phyloP scores from a whole-genome alignment of 768 basidiomycete species.

The Chlorophyllum brunneum region DNA sequence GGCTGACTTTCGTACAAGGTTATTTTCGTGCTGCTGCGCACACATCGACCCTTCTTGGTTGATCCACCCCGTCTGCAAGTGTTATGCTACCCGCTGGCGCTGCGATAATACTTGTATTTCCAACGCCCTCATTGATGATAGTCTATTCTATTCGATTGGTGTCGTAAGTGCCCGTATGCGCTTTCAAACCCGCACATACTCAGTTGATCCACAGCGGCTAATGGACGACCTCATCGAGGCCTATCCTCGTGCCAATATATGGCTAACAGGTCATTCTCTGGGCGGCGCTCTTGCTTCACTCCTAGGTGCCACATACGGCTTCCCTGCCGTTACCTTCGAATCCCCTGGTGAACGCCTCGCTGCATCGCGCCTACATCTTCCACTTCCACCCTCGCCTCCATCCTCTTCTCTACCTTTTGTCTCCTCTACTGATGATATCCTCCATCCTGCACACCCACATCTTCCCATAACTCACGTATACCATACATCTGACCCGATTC shows the following conservation, averaged over 20 bases:
- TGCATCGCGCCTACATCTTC: slow-evolving; percentile 81
- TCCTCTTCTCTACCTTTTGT: background rate
- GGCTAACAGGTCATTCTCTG: slow-evolving; percentile 87
- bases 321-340: slow-evolving; percentile 89
- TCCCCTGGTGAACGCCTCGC: slow-evolving; percentile 74
- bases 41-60: slow-evolving; percentile 84
- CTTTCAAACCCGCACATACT: background rate
- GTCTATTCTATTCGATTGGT: slow-evolving; percentile 88
- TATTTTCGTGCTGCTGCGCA: slow-evolving; percentile 94
- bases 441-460: slow-evolving; percentile 39
- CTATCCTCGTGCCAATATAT: slow-evolving; percentile 82
- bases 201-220: slow-evolving; percentile 51
- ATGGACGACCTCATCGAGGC: slow-evolving; percentile 82
- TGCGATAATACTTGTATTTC: slow-evolving; percentile 84
- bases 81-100: slow-evolving; percentile 64
- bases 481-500: slow-evolving; percentile 91
- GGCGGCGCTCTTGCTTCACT: slow-evolving; percentile 89
- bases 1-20: slow-evolving; percentile 19
- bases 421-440: background rate
- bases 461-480: slow-evolving; percentile 68
- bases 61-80: slow-evolving; percentile 84
- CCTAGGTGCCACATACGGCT: slow-evolving; percentile 88
- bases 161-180: slow-evolving; percentile 48
- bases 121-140: slow-evolving; percentile 80
- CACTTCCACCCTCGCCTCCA: slow-evolving; percentile 69